A percentile compares a stretch with the other conserved stretches of the same genome.
Evolutionary conservation across 208 protist genomes (phyloP).

Genomic region (Trypanosoma cruzi): DNA sequence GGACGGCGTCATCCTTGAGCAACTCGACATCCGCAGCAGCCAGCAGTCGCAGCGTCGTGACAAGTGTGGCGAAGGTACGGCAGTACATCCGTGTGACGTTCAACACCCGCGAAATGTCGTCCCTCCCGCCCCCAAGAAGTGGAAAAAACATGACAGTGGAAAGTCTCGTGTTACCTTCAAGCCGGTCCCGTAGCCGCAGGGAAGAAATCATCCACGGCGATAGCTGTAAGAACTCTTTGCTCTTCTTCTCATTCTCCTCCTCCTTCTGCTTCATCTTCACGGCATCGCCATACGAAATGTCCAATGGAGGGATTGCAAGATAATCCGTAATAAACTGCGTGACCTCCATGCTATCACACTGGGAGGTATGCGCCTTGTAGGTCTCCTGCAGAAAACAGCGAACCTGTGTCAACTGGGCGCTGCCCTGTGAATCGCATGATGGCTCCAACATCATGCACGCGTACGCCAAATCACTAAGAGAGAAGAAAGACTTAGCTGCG

Average conservation of each 20-base stretch:
- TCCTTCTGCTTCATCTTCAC: not conserved
- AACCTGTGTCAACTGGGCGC: not conserved
- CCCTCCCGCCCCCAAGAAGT: not conserved
- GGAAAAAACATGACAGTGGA: constrained; percentile 19
- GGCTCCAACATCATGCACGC: constrained; percentile 22
- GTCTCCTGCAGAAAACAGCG: constrained; percentile 1
- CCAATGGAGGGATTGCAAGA: not conserved
- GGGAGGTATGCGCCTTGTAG: not conserved
- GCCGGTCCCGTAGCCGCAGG: constrained; percentile 18
- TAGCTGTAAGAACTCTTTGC: not conserved
- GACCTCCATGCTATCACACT: constrained; percentile 28
- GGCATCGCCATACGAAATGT: not conserved
- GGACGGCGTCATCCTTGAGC: constrained; percentile 6
- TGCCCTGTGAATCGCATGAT: not conserved
- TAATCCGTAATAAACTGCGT: constrained; percentile 17
- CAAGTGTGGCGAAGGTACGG: constrained; percentile 32
- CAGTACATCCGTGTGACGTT: constrained; percentile 24
- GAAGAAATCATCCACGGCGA: constrained; percentile 25
- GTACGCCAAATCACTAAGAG: constrained; percentile 10
- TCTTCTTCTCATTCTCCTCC: not conserved
- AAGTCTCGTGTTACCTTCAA: constrained; percentile 9
- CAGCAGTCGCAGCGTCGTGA: constrained; percentile 14
- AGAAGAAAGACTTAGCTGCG: not conserved
- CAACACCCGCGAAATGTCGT: constrained; percentile 7
- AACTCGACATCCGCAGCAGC: constrained; percentile 5